Evolutionary conservation across 805 yeast species (phyloP).

Genomic region (Saturnispora kantuleensis): DNA sequence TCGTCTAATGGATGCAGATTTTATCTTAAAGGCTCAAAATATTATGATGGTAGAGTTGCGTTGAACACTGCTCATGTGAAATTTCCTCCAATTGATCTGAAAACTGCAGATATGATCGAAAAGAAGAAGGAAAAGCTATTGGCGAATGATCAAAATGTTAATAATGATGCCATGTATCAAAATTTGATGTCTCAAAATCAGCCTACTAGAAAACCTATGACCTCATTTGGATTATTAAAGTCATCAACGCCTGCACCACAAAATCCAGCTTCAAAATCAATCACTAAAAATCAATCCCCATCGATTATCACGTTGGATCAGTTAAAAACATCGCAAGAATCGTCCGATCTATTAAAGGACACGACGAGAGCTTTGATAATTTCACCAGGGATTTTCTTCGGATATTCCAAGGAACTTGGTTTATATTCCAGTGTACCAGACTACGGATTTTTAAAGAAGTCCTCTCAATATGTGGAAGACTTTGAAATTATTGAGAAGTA

Average conservation of each 20-base stretch:
- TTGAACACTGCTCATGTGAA: constrained; percentile 31
- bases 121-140: constrained; percentile 30
- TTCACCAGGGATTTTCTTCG: constrained; percentile 81
- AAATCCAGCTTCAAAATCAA: constrained; percentile 10
- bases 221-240: constrained; percentile 2
- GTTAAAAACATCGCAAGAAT: constrained; percentile 45
- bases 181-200: constrained; percentile 3
- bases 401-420: constrained; percentile 44
- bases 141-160: constrained; percentile 25
- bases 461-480: constrained; percentile 65
- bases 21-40: constrained; percentile 42
- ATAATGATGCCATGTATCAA: background rate
- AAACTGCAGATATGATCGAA: constrained; percentile 23
- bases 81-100: constrained; percentile 34
- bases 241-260: background rate
- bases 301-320: constrained; percentile 23
- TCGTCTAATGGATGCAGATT: constrained; percentile 80
- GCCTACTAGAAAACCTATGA: background rate
- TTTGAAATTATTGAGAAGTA: constrained; percentile 61
- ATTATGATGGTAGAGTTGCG: constrained; percentile 27
- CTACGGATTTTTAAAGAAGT: constrained; percentile 70
- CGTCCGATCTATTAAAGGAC: constrained; percentile 44
- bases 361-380: constrained; percentile 51
- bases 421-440: constrained; percentile 71
- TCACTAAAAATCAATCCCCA: constrained; percentile 23